Percentiles rank a stretch among this genome's conserved stretches.
phyloP scores from a whole-genome alignment of 179 eudicot species.

The Beta lomatogona region DNA sequence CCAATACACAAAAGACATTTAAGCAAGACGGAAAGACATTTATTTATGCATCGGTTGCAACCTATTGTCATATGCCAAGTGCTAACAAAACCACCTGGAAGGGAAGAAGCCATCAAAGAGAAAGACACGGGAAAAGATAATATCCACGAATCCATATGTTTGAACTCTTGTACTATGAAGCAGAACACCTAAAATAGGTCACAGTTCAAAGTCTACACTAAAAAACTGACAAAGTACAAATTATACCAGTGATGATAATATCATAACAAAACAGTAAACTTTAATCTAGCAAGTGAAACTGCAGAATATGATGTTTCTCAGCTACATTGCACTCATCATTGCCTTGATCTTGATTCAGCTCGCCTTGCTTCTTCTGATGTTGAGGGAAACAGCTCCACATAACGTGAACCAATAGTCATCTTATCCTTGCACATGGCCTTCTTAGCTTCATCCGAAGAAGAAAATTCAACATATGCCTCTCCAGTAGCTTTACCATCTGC shows the following conservation, averaged over 20 bases:
- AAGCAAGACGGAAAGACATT: background rate
- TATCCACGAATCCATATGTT: background rate
- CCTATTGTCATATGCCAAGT: background rate
- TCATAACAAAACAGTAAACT: conserved; percentile 15
- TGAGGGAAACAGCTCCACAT: conserved; percentile 86
- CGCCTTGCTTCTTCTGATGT: conserved; percentile 69
- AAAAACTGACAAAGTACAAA: conserved; percentile 1
- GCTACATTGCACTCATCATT: conserved; percentile 26
- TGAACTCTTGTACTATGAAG: conserved; percentile 7
- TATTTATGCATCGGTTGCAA: background rate
- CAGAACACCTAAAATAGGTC: conserved; percentile 3
- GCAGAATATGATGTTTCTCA: background rate
- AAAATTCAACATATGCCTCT: conserved; percentile 83
- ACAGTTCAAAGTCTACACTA: conserved; percentile 2
- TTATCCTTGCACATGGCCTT: conserved; percentile 86
- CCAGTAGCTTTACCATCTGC: conserved; percentile 87
- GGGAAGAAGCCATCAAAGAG: background rate
- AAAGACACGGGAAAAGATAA: background rate
- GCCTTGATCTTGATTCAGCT: conserved; percentile 71
- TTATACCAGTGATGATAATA: background rate
- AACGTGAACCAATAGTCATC: conserved; percentile 73
- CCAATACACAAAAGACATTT: background rate
- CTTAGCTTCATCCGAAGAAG: conserved; percentile 75
- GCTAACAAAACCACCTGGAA: background rate
- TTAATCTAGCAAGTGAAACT: conserved; percentile 3